A percentile compares a stretch with the other conserved stretches of the same genome.
Conservation (phyloP, 805 yeast genomes). For the Starmerella stigmatis region DNA sequence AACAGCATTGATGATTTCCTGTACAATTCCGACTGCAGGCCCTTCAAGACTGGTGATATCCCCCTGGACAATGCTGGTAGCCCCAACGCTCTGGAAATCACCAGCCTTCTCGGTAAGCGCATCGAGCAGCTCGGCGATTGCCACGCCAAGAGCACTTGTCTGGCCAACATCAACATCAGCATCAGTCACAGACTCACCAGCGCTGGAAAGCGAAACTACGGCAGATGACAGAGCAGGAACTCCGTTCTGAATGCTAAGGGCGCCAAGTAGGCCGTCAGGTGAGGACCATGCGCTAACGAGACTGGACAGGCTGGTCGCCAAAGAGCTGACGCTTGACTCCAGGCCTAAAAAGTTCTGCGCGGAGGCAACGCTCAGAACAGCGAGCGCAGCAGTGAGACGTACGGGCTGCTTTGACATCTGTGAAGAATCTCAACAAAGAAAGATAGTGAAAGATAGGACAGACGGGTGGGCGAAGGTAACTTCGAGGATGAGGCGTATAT, state of each 20-base stretch:
- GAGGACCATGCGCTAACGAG: slow-evolving; percentile 17
- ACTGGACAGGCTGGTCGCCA: slow-evolving; percentile 7
- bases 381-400: not conserved
- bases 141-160: slow-evolving; percentile 11
- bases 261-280: slow-evolving; percentile 23
- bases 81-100: slow-evolving; percentile 23
- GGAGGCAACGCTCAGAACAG: not conserved
- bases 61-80: slow-evolving; percentile 17
- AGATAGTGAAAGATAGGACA: not conserved
- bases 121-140: slow-evolving; percentile 18
- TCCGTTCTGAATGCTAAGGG: slow-evolving; percentile 24
- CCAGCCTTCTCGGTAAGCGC: slow-evolving; percentile 23
- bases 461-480: not conserved
- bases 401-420: not conserved
- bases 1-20: slow-evolving; percentile 14
- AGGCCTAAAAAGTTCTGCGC: slow-evolving; percentile 15
- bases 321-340: slow-evolving; percentile 9
- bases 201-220: slow-evolving; percentile 12
- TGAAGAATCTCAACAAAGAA: no score
- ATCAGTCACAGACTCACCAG: slow-evolving; percentile 10
- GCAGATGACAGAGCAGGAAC: slow-evolving; percentile 16
- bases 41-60: slow-evolving; percentile 18
- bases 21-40: slow-evolving; percentile 20
- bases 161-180: slow-evolving; percentile 12
- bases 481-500: not conserved